Evolutionary conservation across 2,329 filamentous ascomycete genomes (phyloP), one percentile per base, ranked within the genome.

Genomic region (Zalaria sp.): DNA sequence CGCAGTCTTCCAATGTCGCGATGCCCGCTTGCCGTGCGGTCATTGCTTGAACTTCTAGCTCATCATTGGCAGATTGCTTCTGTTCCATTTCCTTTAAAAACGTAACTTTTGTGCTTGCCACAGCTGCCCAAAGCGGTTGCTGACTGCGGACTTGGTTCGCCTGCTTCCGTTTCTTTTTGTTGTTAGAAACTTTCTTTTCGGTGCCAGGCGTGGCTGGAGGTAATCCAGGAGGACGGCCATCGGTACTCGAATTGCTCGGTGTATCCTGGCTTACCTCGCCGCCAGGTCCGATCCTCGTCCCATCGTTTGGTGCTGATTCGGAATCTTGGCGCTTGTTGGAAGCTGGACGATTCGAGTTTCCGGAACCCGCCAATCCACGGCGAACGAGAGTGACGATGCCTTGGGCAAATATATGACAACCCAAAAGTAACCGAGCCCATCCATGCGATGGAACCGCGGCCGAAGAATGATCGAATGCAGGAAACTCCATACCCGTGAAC

Each of bases 91-190:
- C 88, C 66, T 93, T 91, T 57, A 93, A 80, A 64, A 94, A 86
- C 53, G 91, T 89, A 58, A 95, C 88, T 71, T 95, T 95, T 57
- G 88, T 94, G 65, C 86, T 94, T 40, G 88, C 88, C 52, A 95
- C 75, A 38, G 88, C 88, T 49, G 88, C 86, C 88, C 88, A 95
- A 49, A 95, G 75, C 38, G 88, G 88, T 64, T 95, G 88, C 57
- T 86, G 80, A 59, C 86, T 84, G 60, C 88, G 75, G 51, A 93
- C 86, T 61, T 91, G 84, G 44, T 86, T 87, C 57, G 84, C 89
- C 64, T 93, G 86, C 65, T 91, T 89, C 64, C 83, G 78, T 65
- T 84, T 82, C 66, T 86, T 91, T 64, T 91, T 93, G 48, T 73
- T 76, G 49, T 63, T 66, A 57, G 77, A 67, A 65, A 74, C 57